Evolutionary conservation across 1,284 basidiomycete genomes (phyloP), one percentile per base, ranked within the genome.

Genomic region (Ceratobasidium sp.): DNA sequence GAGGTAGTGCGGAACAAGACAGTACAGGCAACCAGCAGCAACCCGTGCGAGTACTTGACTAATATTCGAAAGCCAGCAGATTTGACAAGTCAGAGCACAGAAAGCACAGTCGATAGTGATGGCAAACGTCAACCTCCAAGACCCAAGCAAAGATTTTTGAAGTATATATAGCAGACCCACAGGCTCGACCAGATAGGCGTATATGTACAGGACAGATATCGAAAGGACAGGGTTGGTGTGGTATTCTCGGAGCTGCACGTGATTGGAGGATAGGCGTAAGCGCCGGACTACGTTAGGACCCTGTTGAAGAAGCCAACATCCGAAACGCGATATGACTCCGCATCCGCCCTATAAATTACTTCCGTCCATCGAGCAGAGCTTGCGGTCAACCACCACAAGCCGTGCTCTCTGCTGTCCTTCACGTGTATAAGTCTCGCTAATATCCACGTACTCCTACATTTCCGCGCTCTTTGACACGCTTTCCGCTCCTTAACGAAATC

Each of bases 291-390:
- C 37, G 49, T 13, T 3, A 29, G 22, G 68, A 71, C 68, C 68
- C 68, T 71, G 68, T 71, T 71, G 40, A 29, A 61, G 68, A 71
- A 71, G 68, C 34, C 44, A 49, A 22, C 46, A 43, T 25, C 22
- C 49, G 43, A n/a, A 49, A 56, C n/a, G 32, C 25, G 46, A 43
- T 22, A 19, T 22, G n/a, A 22, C 44, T 19, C 49, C 44, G 43
- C 43, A 44, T 29, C 17, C 19, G 52, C 29, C 32, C 59, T 61
- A 59, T 71, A 71, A 71, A 71, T 71, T 61, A 40, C 34, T 59
- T 71, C 68, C 68, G 56, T 32, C 40, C 15, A 22, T 8, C 11
- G 32, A 2, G 29, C 34, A n/a, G 9, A n/a, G 37, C 56, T 61
- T 71, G 44, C 37, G 54, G 37, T 49, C 43, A 11, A 71, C 68